Evolutionary conservation across 768 basidiomycete species (phyloP), one percentile per base, ranked within the genome.

Genomic region (Hemileccinum impolitum): DNA sequence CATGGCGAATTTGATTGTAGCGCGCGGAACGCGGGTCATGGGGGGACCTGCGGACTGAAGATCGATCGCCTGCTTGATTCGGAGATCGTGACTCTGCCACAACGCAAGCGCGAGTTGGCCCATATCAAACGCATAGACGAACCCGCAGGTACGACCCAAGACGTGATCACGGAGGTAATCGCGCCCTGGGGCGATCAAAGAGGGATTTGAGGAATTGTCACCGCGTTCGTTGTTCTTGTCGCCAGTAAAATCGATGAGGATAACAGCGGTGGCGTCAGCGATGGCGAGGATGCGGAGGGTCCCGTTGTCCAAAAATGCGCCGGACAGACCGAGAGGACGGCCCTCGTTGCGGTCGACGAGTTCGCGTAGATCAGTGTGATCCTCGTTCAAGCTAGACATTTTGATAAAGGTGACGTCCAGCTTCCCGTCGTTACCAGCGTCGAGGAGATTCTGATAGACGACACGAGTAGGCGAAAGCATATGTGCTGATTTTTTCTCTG

Each of bases 151-250:
- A 18, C 66, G 66, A 38, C 55, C 47, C n/a, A 68, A 52, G 54
- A 68, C 60, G 44, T 63, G 48, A 48, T 68, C 64, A 19, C 56
- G 42, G 25, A 68, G 50, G 41, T 65, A 68, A 51, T 58, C 60
- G 15, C 56, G 55, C 1, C 66, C 66, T 8, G 39, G 19, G 18
- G 56, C 48, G 26, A 44, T 43, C 46, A 51, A 42, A 39, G 61
- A 53, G 7, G 56, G 7, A 4, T 53, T n/a, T 2, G 67, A 51
- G 3, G 60, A 48, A 6, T 39, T 55, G 11, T 3, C 11, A 63
- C 25, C 68, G 62, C 60, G 66, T 59, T 49, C 63, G 64, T 69
- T 68, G 67, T 61, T 62, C 61, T 66, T 69, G 54, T 55, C 53
- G 2, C 49, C 46, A 4, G 45, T 10, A 13, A 70, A 65, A 26